Percentiles rank a stretch among this genome's conserved stretches.
Conservation (phyloP, 2,329 filamentous ascomycete species). For the Ramularia endophylla region DNA sequence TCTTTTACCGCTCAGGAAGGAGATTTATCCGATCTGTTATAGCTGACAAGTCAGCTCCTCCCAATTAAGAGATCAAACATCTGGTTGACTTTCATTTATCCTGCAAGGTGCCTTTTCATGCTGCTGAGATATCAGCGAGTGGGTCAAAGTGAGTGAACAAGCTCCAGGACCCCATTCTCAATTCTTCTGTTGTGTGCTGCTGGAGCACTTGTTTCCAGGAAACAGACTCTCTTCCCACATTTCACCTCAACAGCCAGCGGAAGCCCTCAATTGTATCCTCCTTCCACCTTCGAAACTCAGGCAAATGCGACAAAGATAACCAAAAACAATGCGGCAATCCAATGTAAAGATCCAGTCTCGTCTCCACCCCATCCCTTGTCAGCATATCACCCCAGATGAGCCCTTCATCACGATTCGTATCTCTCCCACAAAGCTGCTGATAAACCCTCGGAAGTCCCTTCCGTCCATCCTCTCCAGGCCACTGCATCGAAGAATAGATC, state of each 20-base stretch:
- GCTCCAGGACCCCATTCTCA: no score
- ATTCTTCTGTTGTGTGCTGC: no score
- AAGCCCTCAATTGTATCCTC: conserved; percentile 29
- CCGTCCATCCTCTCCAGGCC: conserved; percentile 4
- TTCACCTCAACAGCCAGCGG: conserved; percentile 23
- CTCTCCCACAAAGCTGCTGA: conserved; percentile 46
- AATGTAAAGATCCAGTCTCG: conserved; percentile 38
- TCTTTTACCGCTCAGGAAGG: no score
- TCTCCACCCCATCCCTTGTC: conserved; percentile 38
- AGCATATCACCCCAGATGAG: conserved; percentile 47
- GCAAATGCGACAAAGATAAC: conserved; percentile 22
- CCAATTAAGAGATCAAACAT: no score
- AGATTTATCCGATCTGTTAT: no score
- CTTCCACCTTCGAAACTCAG: conserved; percentile 23
- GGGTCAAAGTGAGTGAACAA: no score
- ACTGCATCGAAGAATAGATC: conserved; percentile 10
- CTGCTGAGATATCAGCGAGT: no score
- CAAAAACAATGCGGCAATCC: conserved; percentile 41
- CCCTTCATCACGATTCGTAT: conserved; percentile 47
- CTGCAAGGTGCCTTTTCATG: no score
- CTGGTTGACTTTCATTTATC: no score
- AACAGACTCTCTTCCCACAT: background rate
- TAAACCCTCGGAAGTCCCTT: conserved; percentile 37
- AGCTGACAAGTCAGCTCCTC: no score
- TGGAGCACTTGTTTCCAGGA: background rate